Evolutionary conservation across 1,284 basidiomycete species (phyloP), one percentile per base, ranked within the genome.

Genomic region (Cystobasidium sp.): DNA sequence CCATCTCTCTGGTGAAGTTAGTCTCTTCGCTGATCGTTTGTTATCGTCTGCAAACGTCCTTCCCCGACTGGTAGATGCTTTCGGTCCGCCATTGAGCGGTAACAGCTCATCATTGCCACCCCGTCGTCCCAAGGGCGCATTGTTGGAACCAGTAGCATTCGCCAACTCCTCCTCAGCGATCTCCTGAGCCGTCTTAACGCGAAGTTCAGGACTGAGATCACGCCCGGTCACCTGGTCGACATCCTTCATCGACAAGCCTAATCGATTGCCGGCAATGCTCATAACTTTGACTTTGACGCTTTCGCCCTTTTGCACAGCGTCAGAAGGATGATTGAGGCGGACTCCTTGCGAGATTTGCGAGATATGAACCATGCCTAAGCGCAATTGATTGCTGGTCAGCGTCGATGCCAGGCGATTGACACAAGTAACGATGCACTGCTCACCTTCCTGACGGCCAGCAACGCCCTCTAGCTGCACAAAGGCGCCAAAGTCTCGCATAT

Each of bases 1-100:
- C 93, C 96, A 99, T 24, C 97, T 88, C 83, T 99, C 97, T 0
- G 97, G 97, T 37, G 93, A 95, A 0, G 96, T 96, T 71, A 99
- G 84, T 18, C 97, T 88, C 81, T 96, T 96, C 1, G 93, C 93
- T 18, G 91, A 91, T 24, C 91, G 74, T 24, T 75, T 76, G 68
- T 77, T 62, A 66, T 80, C 79, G 59, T 80, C 80, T 12, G 78
- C 79, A 67, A 80, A 80, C 86, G 43, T 68, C 18, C 64, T n/a
- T 14, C 58, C 52, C 16, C 55, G 59, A 55, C 61, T 58, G 4
- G 53, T 62, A 43, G 56, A 59, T 12, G 56, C 37, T 24, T 59
- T 59, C 6, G 56, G 56, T 22, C 43, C 37, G 31, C 43, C 37
- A 6, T 22, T 31, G 10, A 59, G 39, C n/a, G 56, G 56, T n/a